Base-by-base conservation (phyloP, 306 rosid species). In the Sicyos baderoa region DNA sequence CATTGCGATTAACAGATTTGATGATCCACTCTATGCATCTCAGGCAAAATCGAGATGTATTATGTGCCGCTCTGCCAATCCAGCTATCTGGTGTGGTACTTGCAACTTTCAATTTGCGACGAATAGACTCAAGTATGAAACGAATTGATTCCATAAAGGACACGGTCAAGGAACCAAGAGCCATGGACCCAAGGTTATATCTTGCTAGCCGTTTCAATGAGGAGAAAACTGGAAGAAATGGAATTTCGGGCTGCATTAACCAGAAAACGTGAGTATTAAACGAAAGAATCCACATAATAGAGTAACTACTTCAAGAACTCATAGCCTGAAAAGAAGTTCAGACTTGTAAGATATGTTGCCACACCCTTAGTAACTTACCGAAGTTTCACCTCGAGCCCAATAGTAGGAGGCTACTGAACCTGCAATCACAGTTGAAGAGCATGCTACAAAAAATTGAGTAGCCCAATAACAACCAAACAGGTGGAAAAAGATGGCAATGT, bases 371-470 rank as follows among this genome's bases (percentile, higher is more conserved):
- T 42, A 72, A 79, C 98, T 86, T 85, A 93, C 99, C 32, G 97
- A 88, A 60, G 90, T 72, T 76, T 93, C 96, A 45, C 88, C 94
- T 17, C 83, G 83, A 62, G 91, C 91, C 99, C 99, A 93, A 65
- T 93, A 93, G 67, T 93, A 93, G 48, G 99, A 85, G 60, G 99
- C 97, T 40, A 93, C 94, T 54, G 95, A 86, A 62, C 99, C 99
- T 6, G 97, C 97, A 81, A 93, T 84, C 55, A 93, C 91, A 0
- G 99, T 88, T 16, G 94, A 85, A 29, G 97, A 90, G 84, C 85
- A 86, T 49, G 99, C 94, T 57, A 88, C 79, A 64, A 90, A 82
- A 85, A 90, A 93, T 66, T 93, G 97, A 69, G 96, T 93, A 54
- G 81, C 96, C 99, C 99, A 93, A 70, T 85, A 93, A 78, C 97